Base-by-base conservation (phyloP, 768 basidiomycete species). In the Omphalotus guepiniiformis region DNA sequence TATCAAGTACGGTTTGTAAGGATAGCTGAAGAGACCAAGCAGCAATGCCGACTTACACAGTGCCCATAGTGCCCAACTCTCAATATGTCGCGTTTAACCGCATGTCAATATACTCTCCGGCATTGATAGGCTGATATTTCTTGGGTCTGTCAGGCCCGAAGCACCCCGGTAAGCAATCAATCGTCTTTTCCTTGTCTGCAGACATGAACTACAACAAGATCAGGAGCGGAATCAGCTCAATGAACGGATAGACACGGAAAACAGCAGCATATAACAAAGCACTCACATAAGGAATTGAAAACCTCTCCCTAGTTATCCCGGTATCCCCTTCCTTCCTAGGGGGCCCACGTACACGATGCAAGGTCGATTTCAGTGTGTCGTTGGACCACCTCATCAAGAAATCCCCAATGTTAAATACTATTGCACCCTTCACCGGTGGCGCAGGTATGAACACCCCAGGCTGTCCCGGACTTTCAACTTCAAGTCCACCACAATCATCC, bases 201-300 rank as follows among this genome's bases (percentile, higher is more conserved):
- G 61, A 15, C 37, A 47, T 40, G 19, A 62, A 68, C 65, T 62
- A 51, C 42, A 38, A 56, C 55, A 19, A 8, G 4, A 3, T 9
- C 21, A 40, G 8, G 21, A 9, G n/a, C 9, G 30, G 9, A 9
- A 32, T 9, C n/a, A 9, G 9, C 30, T 32, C n/a, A n/a, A 32
- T n/a, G 30, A 32, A 32, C 30, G 22, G 16, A n/a, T 27, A 27
- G 8, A 35, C 19, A 22, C 12, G 19, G 27, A 15, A 29, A 21
- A n/a, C 15, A 21, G 21, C 27, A 30, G 12, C 13, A 35, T n/a
- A n/a, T n/a, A n/a, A n/a, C n/a, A n/a, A n/a, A n/a, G 29, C 22
- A 54, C 65, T 30, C 32, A 69, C 67, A 57, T 71, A 74, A 9
- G 74, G 72, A 38, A 76, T 76, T 2, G 72, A 73, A 53, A 69